Evolutionary conservation across 164 flowering plant genomes (phyloP).

Genomic region (Hamamelis virginiana): DNA sequence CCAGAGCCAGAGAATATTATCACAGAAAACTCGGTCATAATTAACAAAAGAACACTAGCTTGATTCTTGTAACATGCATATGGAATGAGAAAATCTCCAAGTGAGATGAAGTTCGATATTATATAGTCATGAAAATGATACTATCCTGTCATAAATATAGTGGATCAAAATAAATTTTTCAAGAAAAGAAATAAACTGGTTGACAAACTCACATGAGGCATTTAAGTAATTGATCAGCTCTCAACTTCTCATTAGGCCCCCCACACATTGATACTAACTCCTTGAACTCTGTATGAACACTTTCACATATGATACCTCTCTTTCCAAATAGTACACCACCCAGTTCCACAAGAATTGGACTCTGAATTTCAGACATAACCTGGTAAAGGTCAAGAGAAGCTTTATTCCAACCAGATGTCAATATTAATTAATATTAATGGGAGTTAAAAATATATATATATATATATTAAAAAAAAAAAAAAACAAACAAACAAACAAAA

Average conservation of each 20-base stretch:
- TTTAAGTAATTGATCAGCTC: slow-evolving; percentile 63
- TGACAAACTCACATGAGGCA: slow-evolving; percentile 51
- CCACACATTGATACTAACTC: slow-evolving; percentile 80
- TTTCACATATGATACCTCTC: slow-evolving; percentile 68
- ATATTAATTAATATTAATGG: too few relatives aligned
- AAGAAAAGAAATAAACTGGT: not conserved
- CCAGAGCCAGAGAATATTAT: not conserved
- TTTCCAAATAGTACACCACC: slow-evolving; percentile 39
- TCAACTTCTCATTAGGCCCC: slow-evolving; percentile 69
- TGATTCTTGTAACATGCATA: not conserved
- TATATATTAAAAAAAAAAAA: too few relatives aligned
- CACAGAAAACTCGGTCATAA: not conserved
- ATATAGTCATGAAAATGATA: not conserved
- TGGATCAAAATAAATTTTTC: not conserved
- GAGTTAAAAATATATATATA: too few relatives aligned
- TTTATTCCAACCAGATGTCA: not conserved
- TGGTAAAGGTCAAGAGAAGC: slow-evolving; percentile 23
- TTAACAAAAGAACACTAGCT: not conserved
- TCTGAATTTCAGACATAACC: slow-evolving; percentile 72
- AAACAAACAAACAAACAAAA: too few relatives aligned
- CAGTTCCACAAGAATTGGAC: slow-evolving; percentile 60
- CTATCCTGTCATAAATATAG: not conserved
- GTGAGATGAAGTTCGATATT: not conserved
- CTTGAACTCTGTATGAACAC: slow-evolving; percentile 70
- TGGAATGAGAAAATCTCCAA: not conserved